Percentiles rank a stretch among this genome's conserved stretches.
Conservation (phyloP, 306 rosid species). For the Sindora glabra region DNA sequence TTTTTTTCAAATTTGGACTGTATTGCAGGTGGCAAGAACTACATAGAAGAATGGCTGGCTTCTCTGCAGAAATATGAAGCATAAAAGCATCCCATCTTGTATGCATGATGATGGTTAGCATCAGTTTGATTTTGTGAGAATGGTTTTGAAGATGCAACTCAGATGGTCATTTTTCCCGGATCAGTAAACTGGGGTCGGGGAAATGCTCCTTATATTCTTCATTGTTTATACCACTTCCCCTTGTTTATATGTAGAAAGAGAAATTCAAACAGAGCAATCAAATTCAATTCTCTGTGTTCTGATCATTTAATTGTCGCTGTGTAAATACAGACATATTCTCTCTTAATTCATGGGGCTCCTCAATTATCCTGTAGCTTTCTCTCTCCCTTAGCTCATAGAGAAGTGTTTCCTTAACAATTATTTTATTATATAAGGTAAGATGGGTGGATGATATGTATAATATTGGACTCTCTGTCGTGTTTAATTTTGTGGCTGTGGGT, state of each 20-base stretch:
- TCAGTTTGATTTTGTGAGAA: neutral
- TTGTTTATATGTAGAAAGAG: neutral
- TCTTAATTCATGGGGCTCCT: neutral
- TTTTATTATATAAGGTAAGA: too few species aligned
- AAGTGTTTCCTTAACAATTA: too few species aligned
- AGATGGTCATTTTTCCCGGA: neutral
- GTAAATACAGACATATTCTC: neutral
- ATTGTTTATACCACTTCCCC: neutral
- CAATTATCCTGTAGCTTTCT: neutral
- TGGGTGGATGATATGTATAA: too few species aligned
- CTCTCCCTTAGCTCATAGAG: too few species aligned
- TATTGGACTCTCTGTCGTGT: too few species aligned
- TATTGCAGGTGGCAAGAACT: conserved; percentile 59
- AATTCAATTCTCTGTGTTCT: neutral
- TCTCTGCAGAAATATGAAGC: conserved; percentile 50
- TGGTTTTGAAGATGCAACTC: neutral
- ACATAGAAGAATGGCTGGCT: conserved; percentile 62
- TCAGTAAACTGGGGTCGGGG: neutral
- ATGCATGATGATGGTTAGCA: neutral
- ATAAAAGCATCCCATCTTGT: conserved; percentile 8
- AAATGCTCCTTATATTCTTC: neutral
- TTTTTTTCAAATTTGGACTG: conserved; percentile 9
- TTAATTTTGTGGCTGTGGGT: too few species aligned
- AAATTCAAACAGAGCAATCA: too few species aligned
- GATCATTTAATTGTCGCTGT: neutral